Conservation (phyloP, 305 asterid genomes). For the Solanum hybrid region DNA sequence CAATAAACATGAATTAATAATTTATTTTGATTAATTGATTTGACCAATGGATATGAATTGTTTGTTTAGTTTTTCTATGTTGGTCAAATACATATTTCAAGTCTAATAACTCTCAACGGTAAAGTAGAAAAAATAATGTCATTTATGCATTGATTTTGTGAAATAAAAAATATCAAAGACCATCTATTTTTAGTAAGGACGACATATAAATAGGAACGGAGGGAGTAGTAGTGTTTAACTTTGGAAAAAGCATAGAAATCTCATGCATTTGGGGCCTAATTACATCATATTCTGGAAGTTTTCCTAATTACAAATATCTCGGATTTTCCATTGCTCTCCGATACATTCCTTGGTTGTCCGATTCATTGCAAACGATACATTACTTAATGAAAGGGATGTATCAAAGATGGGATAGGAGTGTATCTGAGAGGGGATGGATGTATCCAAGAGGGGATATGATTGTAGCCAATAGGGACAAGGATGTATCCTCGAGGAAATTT, state of each 20-base stretch:
- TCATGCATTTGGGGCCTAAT: not conserved
- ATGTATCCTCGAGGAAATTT: not conserved
- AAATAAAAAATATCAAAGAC: no score
- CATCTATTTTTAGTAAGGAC: not conserved
- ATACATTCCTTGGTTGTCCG: not conserved
- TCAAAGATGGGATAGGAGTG: not conserved
- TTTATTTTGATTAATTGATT: no score
- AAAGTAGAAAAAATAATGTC: no score
- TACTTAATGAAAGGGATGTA: no score
- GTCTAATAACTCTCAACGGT: not conserved
- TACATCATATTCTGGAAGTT: not conserved
- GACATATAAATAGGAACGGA: not conserved
- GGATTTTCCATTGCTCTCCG: rapidly evolving
- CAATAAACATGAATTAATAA: no score
- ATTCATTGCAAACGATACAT: not conserved
- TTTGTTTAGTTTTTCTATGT: not conserved
- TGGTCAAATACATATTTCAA: no score
- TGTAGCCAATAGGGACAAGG: not conserved
- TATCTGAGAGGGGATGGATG: not conserved
- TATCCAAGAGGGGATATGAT: not conserved
- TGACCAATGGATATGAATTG: not conserved
- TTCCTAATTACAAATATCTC: not conserved
- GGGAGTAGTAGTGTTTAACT: not conserved
- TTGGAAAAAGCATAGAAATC: not conserved
- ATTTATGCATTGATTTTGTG: not conserved